Conservation (phyloP, 1,139 yeast species). For the Taphrina populina region DNA sequence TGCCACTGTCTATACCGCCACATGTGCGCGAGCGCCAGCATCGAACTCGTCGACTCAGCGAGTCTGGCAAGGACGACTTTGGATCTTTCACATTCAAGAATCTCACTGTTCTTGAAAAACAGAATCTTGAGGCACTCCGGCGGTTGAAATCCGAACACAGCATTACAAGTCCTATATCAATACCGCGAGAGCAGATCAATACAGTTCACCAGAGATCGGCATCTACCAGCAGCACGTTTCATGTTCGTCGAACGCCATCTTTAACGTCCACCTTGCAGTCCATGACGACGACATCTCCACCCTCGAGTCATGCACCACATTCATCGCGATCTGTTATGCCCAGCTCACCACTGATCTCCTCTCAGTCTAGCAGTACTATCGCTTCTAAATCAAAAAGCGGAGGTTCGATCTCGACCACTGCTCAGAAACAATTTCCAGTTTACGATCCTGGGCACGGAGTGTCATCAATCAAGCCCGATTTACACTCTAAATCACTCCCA, state of each 20-base stretch:
- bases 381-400: not conserved
- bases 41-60: slow-evolving; percentile 64
- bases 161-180: slow-evolving; percentile 1
- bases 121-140: slow-evolving; percentile 88
- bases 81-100: slow-evolving; percentile 92
- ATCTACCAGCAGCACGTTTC: slow-evolving; percentile 35
- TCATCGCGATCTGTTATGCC: slow-evolving; percentile 33
- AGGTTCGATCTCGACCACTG: too few relatives aligned
- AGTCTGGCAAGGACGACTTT: slow-evolving; percentile 64
- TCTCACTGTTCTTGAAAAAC: slow-evolving; percentile 83
- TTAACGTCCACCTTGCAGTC: slow-evolving; percentile 36
- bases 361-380: not conserved
- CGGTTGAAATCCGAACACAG: slow-evolving; percentile 79
- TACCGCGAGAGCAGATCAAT: slow-evolving; percentile 12
- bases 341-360: slow-evolving; percentile 36
- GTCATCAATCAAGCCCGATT: slow-evolving; percentile 14
- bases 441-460: not conserved
- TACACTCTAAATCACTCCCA: slow-evolving; percentile 22
- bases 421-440: not conserved
- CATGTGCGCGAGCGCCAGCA: slow-evolving; percentile 61
- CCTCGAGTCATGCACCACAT: slow-evolving; percentile 32
- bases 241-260: slow-evolving; percentile 34
- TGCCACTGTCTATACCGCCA: slow-evolving; percentile 56
- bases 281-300: slow-evolving; percentile 37
- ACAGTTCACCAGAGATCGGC: slow-evolving; percentile 38